These are phyloP conservation scores for Simplicillium sp. DNA, from an alignment of 2,329 filamentous ascomycete genomes.

Conservation along the genomic window DNA sequence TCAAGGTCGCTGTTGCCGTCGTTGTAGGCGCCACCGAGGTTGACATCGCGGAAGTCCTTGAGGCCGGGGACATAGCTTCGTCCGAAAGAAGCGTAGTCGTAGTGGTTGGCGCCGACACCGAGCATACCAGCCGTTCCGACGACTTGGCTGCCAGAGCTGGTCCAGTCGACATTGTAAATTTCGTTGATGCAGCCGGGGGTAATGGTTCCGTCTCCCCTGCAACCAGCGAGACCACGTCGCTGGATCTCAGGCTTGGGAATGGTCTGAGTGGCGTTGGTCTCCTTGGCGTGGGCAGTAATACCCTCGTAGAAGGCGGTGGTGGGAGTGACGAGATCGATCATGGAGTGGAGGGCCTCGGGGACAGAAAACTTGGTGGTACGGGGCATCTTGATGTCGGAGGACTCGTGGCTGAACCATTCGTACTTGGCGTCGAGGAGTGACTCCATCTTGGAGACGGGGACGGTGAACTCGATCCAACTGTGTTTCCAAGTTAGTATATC, in stretches of 20 bases:
- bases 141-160: neutral
- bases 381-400: neutral
- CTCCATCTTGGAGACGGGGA: neutral
- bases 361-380: neutral
- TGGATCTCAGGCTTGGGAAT: too few relatives aligned
- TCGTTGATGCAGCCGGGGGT: neutral
- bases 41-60: constrained; percentile 6
- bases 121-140: neutral
- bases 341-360: neutral
- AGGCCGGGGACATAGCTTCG: neutral
- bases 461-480: neutral
- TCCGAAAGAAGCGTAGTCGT: neutral
- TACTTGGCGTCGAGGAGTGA: neutral
- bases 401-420: neutral
- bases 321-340: neutral
- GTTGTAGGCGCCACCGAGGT: constrained; percentile 5
- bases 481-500: neutral
- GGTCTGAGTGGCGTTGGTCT: neutral
- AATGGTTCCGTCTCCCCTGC: neutral
- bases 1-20: constrained; percentile 5
- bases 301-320: neutral
- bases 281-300: neutral
- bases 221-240: too few relatives aligned
- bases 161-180: neutral
- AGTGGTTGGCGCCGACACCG: neutral